Evolutionary conservation across 805 yeast species (phyloP).

Genomic region (Myxozyma vanderwaltii): DNA sequence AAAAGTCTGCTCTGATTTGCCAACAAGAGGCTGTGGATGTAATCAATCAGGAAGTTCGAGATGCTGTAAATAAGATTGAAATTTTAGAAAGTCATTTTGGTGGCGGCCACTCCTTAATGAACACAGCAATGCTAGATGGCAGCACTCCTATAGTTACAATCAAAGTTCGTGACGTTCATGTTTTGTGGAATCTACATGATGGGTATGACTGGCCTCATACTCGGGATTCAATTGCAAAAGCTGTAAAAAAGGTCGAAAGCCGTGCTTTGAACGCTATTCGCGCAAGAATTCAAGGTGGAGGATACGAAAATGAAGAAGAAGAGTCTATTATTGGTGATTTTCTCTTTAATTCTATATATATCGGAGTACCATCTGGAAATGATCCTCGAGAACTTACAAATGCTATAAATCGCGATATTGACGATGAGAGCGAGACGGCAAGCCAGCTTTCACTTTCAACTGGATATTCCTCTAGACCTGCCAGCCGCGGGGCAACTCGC

Average conservation of each 20-base stretch:
- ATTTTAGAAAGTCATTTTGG: constrained; percentile 39
- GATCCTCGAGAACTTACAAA: constrained; percentile 46
- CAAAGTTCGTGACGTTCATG: constrained; percentile 30
- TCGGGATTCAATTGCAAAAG: constrained; percentile 62
- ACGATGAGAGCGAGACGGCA: constrained; percentile 41
- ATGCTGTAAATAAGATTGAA: constrained; percentile 26
- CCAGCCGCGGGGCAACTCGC: constrained; percentile 5
- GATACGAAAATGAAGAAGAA: constrained; percentile 26
- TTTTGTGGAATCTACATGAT: constrained; percentile 60
- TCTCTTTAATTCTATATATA: constrained; percentile 77
- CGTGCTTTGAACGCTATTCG: constrained; percentile 46
- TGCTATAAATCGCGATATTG: constrained; percentile 57
- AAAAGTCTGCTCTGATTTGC: neutral
- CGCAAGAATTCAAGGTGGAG: constrained; percentile 19
- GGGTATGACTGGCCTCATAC: constrained; percentile 94
- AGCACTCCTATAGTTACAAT: constrained; percentile 13
- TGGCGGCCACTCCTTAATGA: constrained; percentile 18
- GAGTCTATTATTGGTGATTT: constrained; percentile 56
- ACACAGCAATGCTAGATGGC: constrained; percentile 29
- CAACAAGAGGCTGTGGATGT: neutral
- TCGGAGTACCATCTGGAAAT: constrained; percentile 56
- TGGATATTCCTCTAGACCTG: constrained; percentile 10
- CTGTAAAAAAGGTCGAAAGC: constrained; percentile 62
- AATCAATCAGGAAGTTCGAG: constrained; percentile 6
- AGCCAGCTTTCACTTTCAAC: constrained; percentile 29